Percentiles rank a stretch among this genome's conserved stretches.
These are phyloP conservation scores for Cyclotella sp. DNA, from an alignment of 108 stramenopile genomes.

Conservation along the genomic window DNA sequence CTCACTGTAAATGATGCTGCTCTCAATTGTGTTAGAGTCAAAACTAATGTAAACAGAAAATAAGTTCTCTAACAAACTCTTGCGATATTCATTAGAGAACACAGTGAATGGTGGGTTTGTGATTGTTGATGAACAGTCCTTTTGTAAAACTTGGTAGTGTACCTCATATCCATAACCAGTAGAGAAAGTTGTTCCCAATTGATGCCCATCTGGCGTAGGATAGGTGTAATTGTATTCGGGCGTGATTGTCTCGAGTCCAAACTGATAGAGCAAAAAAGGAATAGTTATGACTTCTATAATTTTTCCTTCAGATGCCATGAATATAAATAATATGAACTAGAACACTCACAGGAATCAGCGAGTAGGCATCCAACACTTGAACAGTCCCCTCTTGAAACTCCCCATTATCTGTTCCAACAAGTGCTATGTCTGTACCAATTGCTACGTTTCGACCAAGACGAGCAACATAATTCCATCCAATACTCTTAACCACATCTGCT, in stretches of 20 bases:
- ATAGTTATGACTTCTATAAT: too few relatives aligned
- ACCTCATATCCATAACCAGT: too few relatives aligned
- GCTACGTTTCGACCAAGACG: neutral
- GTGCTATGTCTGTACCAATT: neutral
- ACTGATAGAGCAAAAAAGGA: too few relatives aligned
- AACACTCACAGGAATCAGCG: neutral
- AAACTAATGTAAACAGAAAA: neutral
- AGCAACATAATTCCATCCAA: too few relatives aligned
- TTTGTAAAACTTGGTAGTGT: neutral
- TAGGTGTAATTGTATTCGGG: too few relatives aligned
- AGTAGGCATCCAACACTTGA: conserved; percentile 5
- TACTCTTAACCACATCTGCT: too few relatives aligned
- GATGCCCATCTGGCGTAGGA: too few relatives aligned
- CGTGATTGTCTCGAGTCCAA: too few relatives aligned
- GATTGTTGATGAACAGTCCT: neutral
- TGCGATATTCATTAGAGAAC: neutral
- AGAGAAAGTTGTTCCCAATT: too few relatives aligned
- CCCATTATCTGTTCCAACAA: neutral
- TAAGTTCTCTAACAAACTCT: neutral
- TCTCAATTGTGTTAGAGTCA: neutral
- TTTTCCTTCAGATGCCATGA: too few relatives aligned
- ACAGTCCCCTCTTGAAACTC: neutral
- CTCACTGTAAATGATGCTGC: neutral
- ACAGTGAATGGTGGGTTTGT: neutral
- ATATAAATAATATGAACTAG: too few relatives aligned